These are phyloP conservation scores for Wickerhamiella azymoides DNA, from an alignment of 805 yeast species.

Conservation along the genomic window DNA sequence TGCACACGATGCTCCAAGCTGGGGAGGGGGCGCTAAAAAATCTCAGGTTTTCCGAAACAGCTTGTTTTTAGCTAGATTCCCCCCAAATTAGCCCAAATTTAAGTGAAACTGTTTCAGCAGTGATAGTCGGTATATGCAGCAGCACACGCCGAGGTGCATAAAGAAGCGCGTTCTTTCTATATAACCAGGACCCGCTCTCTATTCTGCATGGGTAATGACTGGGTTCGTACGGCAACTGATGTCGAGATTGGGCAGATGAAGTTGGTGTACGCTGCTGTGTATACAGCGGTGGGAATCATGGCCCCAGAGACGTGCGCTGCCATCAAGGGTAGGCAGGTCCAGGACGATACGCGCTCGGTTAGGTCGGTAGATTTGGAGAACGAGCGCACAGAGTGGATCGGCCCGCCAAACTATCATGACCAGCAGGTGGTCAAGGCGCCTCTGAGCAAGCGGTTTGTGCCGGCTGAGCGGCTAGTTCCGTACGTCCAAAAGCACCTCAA, in stretches of 20 bases:
- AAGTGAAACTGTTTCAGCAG: too few species aligned
- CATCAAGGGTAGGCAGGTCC: not conserved
- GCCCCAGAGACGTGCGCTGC: not conserved
- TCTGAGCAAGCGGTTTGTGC: not conserved
- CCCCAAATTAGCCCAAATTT: too few species aligned
- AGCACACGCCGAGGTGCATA: not conserved
- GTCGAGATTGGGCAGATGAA: conserved; percentile 6
- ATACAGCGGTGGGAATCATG: conserved; percentile 2
- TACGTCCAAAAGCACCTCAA: not conserved
- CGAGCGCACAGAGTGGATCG: not conserved
- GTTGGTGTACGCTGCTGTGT: conserved; percentile 5
- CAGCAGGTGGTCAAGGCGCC: not conserved
- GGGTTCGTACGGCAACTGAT: conserved; percentile 4
- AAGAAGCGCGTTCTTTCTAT: not conserved
- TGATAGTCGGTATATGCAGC: not conserved
- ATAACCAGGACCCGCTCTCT: not conserved
- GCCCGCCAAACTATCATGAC: not conserved
- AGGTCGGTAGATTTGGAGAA: not conserved
- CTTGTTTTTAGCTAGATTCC: too few species aligned
- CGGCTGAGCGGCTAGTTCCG: not conserved
- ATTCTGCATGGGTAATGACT: not conserved
- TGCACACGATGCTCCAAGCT: too few species aligned
- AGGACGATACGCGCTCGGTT: not conserved
- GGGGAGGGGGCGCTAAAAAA: too few species aligned
- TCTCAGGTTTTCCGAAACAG: too few species aligned